These are phyloP conservation scores for Blastomyces emzantsi DNA, from an alignment of 2,329 filamentous ascomycete species.

Conservation along the genomic window DNA sequence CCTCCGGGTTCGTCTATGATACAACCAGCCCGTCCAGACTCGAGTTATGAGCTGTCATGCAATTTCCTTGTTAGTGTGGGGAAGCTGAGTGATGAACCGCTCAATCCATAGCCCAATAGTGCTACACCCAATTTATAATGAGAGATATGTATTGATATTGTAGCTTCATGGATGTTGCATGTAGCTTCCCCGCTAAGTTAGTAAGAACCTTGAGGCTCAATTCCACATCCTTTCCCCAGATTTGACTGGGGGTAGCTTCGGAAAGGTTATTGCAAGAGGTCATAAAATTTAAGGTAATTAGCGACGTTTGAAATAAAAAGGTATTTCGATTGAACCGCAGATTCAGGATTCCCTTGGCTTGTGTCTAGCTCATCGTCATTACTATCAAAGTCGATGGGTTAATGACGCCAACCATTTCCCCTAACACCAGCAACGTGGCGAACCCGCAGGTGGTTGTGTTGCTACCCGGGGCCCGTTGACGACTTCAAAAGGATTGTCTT, in stretches of 20 bases:
- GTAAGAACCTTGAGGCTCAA: slow-evolving; percentile 2
- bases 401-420: slow-evolving; percentile 1
- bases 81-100: not conserved
- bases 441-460: not conserved
- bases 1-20: not conserved
- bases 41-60: slow-evolving; percentile 1
- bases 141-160: not conserved
- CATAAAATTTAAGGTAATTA: not conserved
- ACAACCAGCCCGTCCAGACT: not conserved
- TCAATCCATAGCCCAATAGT: not conserved
- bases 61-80: not conserved
- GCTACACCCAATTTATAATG: not conserved
- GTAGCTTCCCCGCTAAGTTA: not conserved
- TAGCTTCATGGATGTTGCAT: not conserved
- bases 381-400: not conserved
- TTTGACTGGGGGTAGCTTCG: not conserved
- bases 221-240: not conserved
- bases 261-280: not conserved
- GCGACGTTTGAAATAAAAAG: not conserved
- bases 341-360: not conserved
- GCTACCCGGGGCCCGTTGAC: not conserved
- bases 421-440: not conserved
- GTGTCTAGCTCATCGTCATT: not conserved
- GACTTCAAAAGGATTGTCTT: not conserved
- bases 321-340: not conserved